Percentiles rank a stretch among this genome's conserved stretches.
Conservation (phyloP, 345 rosid genomes). For the Hibiscus mutabilis region DNA sequence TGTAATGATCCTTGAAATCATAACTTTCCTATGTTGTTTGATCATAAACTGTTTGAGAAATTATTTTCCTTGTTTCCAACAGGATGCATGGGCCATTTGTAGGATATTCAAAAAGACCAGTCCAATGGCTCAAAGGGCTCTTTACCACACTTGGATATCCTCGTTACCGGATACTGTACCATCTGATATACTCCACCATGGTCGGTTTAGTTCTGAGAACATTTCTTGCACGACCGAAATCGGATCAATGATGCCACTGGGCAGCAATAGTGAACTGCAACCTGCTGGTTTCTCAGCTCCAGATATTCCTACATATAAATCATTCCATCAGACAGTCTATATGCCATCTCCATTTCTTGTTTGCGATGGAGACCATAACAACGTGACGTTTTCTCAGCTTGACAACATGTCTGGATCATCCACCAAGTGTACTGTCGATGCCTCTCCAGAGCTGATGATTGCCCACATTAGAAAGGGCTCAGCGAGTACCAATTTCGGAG, state of each 20-base stretch:
- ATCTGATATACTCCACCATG: conserved; percentile 25
- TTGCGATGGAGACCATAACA: conserved; percentile 25
- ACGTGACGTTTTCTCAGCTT: conserved; percentile 31
- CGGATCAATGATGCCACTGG: background rate
- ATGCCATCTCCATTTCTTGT: conserved; percentile 22
- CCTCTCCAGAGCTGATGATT: conserved; percentile 23
- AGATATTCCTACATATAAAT: conserved; percentile 25
- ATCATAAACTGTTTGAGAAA: background rate
- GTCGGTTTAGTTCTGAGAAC: conserved; percentile 38
- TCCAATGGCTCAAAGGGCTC: conserved; percentile 61
- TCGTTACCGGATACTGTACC: conserved; percentile 24
- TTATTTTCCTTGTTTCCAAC: background rate
- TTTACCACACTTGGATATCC: conserved; percentile 50
- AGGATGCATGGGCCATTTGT: conserved; percentile 98
- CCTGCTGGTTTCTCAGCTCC: conserved; percentile 24
- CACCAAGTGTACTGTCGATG: conserved; percentile 13
- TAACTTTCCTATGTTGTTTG: background rate
- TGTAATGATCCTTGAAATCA: conserved; percentile 27
- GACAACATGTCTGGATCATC: conserved; percentile 25
- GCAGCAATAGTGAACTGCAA: too few species aligned
- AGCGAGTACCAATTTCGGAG: conserved; percentile 23
- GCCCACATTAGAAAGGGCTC: conserved; percentile 15
- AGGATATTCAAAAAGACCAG: conserved; percentile 89
- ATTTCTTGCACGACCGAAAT: conserved; percentile 45
- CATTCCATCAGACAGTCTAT: conserved; percentile 16